These are phyloP conservation scores for Ascochyta lentis DNA, from an alignment of 2,329 filamentous ascomycete genomes.

Conservation along the genomic window DNA sequence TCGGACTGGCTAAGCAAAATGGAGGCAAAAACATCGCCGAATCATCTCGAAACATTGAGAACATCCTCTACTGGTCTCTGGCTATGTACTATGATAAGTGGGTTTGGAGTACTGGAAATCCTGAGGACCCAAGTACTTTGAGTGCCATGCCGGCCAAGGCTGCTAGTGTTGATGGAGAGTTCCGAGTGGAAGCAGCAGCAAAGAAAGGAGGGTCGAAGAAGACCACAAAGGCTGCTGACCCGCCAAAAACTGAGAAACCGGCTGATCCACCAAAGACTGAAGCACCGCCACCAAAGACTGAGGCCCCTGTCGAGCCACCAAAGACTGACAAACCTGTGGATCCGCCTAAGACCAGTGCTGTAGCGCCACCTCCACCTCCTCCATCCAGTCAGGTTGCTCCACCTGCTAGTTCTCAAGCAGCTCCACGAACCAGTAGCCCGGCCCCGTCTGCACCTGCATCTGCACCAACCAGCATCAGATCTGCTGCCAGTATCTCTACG, in stretches of 20 bases:
- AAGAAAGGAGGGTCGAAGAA: conserved; percentile 11
- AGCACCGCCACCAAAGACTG: conserved; percentile 1
- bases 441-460: not conserved
- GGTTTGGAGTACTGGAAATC: conserved; percentile 19
- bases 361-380: not conserved
- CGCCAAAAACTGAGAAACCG: conserved; percentile 8
- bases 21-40: conserved; percentile 7
- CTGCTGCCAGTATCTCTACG: not conserved
- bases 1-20: conserved; percentile 14
- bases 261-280: not conserved
- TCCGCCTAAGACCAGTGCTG: conserved; percentile 6
- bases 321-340: conserved; percentile 9
- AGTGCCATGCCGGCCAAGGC: not conserved
- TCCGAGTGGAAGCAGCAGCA: conserved; percentile 2
- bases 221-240: not conserved
- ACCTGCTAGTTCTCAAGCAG: not conserved
- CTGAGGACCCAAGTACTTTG: conserved; percentile 1
- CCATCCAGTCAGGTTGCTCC: not conserved
- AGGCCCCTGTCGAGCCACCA: not conserved
- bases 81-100: conserved; percentile 19
- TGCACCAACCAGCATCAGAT: not conserved
- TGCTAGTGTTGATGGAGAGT: not conserved
- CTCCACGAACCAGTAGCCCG: not conserved
- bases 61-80: conserved; percentile 18
- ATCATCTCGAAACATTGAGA: conserved; percentile 17